Conservation (phyloP, 805 yeast genomes). For the Starmerella stigmatis region DNA sequence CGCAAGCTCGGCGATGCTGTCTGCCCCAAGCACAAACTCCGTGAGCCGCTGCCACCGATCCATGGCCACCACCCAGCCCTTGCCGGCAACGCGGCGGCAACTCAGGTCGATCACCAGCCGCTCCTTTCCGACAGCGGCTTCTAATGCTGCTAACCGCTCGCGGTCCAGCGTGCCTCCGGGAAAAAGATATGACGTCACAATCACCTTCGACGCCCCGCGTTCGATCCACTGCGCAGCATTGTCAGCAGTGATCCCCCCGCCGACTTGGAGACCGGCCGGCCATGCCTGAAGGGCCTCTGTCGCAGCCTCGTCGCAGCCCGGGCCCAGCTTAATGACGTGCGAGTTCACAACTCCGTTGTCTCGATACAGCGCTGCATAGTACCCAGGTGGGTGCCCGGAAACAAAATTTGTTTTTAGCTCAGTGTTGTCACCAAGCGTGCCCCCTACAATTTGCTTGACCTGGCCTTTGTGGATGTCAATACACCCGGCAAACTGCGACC, state of each 20-base stretch:
- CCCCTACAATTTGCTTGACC: conserved; percentile 96
- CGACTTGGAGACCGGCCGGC: conserved; percentile 70
- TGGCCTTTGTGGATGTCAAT: conserved; percentile 91
- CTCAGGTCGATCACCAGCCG: conserved; percentile 80
- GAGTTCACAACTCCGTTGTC: conserved; percentile 55
- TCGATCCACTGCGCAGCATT: conserved; percentile 76
- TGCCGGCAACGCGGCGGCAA: conserved; percentile 46
- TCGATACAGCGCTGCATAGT: conserved; percentile 62
- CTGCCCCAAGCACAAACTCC: conserved; percentile 42
- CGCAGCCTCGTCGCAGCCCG: conserved; percentile 76
- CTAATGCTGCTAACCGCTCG: conserved; percentile 44
- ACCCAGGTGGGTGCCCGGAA: conserved; percentile 59
- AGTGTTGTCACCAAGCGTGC: conserved; percentile 48
- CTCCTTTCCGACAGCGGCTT: conserved; percentile 47
- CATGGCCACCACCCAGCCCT: conserved; percentile 88
- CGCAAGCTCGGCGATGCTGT: conserved; percentile 45
- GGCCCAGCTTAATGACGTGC: conserved; percentile 88
- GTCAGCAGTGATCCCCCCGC: conserved; percentile 75
- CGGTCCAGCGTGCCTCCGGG: conserved; percentile 47
- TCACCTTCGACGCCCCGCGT: conserved; percentile 72
- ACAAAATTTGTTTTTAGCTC: conserved; percentile 63
- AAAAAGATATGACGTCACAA: conserved; percentile 86
- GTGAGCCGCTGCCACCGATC: conserved; percentile 95
- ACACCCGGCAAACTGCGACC: conserved; percentile 65
- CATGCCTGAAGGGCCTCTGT: conserved; percentile 59